Conservation (phyloP, 257 asterid species). For the Petrea volubilis region DNA sequence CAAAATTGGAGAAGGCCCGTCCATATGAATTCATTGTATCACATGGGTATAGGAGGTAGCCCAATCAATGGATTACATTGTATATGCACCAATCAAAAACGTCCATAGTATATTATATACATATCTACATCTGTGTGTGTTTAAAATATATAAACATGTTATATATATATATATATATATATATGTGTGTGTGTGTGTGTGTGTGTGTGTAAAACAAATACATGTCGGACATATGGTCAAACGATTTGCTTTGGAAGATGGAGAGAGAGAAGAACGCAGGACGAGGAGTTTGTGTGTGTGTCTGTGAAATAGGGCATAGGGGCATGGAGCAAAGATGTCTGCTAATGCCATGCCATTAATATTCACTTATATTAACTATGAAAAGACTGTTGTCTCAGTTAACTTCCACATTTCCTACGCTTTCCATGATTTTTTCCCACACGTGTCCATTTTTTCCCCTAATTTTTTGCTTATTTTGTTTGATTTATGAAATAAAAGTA, state of each 20-base stretch:
- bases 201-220: too few relatives aligned
- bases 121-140: too few relatives aligned
- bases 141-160: too few relatives aligned
- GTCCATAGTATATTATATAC: too few relatives aligned
- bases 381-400: neutral
- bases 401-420: conserved; percentile 20
- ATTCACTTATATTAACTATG: neutral
- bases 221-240: conserved; percentile 23
- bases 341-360: neutral
- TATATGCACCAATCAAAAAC: too few relatives aligned
- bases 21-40: too few relatives aligned
- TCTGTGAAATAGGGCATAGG: conserved; percentile 27
- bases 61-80: too few relatives aligned
- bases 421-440: conserved; percentile 13
- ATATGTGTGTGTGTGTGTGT: too few relatives aligned
- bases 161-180: too few relatives aligned
- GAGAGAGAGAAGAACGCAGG: conserved; percentile 25
- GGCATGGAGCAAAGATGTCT: conserved; percentile 36
- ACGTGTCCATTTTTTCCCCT: conserved; percentile 18
- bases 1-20: too few relatives aligned
- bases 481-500: neutral
- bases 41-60: too few relatives aligned
- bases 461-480: neutral
- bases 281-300: conserved; percentile 17
- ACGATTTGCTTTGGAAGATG: conserved; percentile 31